phyloP scores from a whole-genome alignment of 495 filamentous ascomycete species.

The Aspergillus haitiensis region DNA sequence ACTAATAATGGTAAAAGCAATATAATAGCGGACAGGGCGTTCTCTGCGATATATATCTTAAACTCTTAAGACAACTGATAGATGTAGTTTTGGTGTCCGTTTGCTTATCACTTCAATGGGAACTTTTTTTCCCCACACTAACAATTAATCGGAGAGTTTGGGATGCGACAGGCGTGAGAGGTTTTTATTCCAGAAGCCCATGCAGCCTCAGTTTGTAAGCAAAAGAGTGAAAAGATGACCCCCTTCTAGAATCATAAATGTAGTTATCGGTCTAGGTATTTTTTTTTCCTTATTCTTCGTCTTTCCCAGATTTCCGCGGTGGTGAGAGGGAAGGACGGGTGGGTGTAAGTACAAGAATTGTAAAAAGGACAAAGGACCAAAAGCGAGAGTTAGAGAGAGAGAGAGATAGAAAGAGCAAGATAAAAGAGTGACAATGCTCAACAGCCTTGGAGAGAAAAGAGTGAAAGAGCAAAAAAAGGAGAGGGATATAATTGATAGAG shows the following conservation, averaged over 20 bases:
- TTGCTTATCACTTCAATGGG: background rate
- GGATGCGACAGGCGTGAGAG: background rate
- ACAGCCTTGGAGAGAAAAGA: background rate
- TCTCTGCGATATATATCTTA: no score
- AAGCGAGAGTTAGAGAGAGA: background rate
- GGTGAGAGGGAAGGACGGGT: background rate
- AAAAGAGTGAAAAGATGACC: background rate
- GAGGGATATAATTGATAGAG: background rate
- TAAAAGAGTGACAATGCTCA: slow-evolving; percentile 2
- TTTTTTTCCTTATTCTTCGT: no score
- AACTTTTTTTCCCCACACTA: slow-evolving; percentile 4
- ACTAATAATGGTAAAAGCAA: no score
- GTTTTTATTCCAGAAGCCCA: background rate
- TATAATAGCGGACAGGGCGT: no score
- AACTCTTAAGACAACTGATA: no score
- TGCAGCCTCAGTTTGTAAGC: background rate
- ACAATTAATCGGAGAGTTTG: background rate
- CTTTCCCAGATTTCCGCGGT: background rate
- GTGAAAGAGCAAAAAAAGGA: background rate
- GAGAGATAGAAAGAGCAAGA: background rate
- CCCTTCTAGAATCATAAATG: background rate
- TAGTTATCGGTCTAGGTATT: background rate
- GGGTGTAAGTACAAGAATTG: background rate
- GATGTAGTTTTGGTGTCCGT: background rate
- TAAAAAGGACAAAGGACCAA: background rate